These are phyloP conservation scores for Cokeromyces recurvatus DNA, from an alignment of 371 early-diverging fungal genomes.

Conservation along the genomic window DNA sequence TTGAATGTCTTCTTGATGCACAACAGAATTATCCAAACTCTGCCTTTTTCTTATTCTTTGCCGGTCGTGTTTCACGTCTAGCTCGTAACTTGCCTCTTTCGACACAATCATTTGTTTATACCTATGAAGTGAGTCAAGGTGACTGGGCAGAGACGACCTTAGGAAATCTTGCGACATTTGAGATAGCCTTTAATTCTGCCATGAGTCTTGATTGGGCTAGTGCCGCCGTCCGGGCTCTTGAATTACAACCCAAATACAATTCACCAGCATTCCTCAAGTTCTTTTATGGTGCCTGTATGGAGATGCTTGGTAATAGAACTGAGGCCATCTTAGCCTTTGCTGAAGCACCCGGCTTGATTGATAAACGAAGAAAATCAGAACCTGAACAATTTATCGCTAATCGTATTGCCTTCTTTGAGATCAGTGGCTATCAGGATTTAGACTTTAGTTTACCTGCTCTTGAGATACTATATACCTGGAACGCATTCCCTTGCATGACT, in stretches of 20 bases:
- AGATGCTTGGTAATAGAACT: constrained; percentile 43
- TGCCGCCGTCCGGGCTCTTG: constrained; percentile 38
- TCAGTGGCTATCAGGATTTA: constrained; percentile 54
- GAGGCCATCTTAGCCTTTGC: constrained; percentile 51
- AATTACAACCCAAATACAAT: constrained; percentile 45
- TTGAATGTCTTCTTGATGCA: constrained; percentile 55
- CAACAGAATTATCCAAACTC: constrained; percentile 55
- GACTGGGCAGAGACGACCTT: constrained; percentile 44
- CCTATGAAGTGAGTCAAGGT: constrained; percentile 40
- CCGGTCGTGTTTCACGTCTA: constrained; percentile 56
- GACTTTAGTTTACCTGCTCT: constrained; percentile 49
- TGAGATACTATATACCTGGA: constrained; percentile 58
- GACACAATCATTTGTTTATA: constrained; percentile 45
- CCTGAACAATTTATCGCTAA: constrained; percentile 53
- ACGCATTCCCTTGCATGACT: constrained; percentile 53
- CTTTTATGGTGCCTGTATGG: constrained; percentile 56
- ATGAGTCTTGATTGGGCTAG: constrained; percentile 52
- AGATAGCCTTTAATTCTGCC: constrained; percentile 55
- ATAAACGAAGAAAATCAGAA: constrained; percentile 47
- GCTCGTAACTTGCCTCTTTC: constrained; percentile 41
- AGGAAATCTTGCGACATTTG: constrained; percentile 51
- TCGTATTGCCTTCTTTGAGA: constrained; percentile 48
- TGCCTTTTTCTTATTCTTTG: constrained; percentile 59
- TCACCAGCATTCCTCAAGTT: constrained; percentile 53
- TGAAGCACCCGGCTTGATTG: constrained; percentile 41